Conservation (phyloP, 345 rosid species). For the Luvunga scandens region DNA sequence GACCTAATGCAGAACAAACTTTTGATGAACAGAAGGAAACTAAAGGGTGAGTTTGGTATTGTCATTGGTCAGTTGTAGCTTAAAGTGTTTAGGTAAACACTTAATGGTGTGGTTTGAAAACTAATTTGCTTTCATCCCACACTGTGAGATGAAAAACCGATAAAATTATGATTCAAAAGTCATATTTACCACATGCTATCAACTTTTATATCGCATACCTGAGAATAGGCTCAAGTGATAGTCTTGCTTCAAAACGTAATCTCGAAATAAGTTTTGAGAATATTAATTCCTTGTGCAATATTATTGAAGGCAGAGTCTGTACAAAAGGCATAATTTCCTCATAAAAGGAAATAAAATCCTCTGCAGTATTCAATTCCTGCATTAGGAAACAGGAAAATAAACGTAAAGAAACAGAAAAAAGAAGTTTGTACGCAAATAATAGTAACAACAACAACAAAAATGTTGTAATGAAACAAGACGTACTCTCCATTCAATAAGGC, state of each 20-base stretch:
- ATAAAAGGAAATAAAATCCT: conserved; percentile 78
- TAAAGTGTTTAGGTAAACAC: too few relatives aligned
- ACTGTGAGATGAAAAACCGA: too few relatives aligned
- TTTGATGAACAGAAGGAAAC: not conserved
- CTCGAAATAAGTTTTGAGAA: conserved; percentile 61
- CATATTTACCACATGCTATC: too few relatives aligned
- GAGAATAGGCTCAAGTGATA: conserved; percentile 88
- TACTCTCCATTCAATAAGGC: conserved; percentile 93
- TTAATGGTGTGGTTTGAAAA: too few relatives aligned
- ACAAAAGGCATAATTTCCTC: conserved; percentile 72
- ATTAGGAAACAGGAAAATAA: conserved; percentile 12
- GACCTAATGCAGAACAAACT: not conserved
- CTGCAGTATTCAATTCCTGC: conserved; percentile 90
- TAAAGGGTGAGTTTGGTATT: not conserved
- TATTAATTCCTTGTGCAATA: conserved; percentile 66
- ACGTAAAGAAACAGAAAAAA: conserved; percentile 3
- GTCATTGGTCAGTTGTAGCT: too few relatives aligned
- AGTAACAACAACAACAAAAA: not conserved
- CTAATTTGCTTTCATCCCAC: too few relatives aligned
- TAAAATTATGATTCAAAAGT: too few relatives aligned
- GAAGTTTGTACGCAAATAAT: not conserved
- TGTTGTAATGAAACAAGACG: conserved; percentile 12
- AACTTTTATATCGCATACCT: conserved; percentile 37
- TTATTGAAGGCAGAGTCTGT: conserved; percentile 60
- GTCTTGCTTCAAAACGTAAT: conserved; percentile 76